A percentile compares a stretch with the other conserved stretches of the same genome.
Conservation (phyloP, 2,329 filamentous ascomycete genomes). For the Raffaelea albimanens region DNA sequence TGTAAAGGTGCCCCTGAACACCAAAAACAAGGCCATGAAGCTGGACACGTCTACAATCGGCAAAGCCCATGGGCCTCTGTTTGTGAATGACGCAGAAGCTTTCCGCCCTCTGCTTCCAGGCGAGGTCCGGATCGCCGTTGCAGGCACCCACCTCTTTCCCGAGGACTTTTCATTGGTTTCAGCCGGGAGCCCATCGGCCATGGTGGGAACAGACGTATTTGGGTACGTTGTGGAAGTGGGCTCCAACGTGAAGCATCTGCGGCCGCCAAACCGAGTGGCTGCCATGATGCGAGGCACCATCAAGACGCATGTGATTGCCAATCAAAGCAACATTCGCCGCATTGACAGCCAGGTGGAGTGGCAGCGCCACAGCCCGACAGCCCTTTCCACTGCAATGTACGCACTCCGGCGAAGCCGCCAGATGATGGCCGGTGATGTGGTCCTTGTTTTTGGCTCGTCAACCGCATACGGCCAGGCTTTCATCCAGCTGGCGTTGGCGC, state of each 20-base stretch:
- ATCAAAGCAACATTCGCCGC: constrained; percentile 24
- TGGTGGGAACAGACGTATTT: constrained; percentile 25
- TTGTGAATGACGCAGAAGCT: constrained; percentile 9
- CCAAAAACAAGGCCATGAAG: constrained; percentile 5
- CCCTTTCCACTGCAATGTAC: constrained; percentile 32
- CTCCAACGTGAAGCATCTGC: constrained; percentile 19
- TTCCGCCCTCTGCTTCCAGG: constrained; percentile 15
- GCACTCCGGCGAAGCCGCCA: constrained; percentile 24
- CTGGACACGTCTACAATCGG: constrained; percentile 10
- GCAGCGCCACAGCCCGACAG: constrained; percentile 23
- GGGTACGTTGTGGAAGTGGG: constrained; percentile 28
- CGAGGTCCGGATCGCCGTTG: constrained; percentile 31
- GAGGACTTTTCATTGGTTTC: constrained; percentile 25
- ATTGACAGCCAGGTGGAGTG: constrained; percentile 15
- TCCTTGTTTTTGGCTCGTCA: constrained; percentile 34
- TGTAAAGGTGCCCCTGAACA: neutral
- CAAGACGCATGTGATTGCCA: constrained; percentile 22
- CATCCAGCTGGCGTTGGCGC: constrained; percentile 25
- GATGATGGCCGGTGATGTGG: constrained; percentile 18
- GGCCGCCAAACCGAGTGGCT: constrained; percentile 30
- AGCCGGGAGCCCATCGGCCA: neutral
- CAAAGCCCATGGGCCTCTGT: constrained; percentile 10
- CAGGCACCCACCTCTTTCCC: constrained; percentile 23
- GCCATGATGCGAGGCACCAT: constrained; percentile 28
- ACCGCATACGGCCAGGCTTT: constrained; percentile 34